phyloP scores from a whole-genome alignment of 345 rosid species.

The Lepidium sativum region DNA sequence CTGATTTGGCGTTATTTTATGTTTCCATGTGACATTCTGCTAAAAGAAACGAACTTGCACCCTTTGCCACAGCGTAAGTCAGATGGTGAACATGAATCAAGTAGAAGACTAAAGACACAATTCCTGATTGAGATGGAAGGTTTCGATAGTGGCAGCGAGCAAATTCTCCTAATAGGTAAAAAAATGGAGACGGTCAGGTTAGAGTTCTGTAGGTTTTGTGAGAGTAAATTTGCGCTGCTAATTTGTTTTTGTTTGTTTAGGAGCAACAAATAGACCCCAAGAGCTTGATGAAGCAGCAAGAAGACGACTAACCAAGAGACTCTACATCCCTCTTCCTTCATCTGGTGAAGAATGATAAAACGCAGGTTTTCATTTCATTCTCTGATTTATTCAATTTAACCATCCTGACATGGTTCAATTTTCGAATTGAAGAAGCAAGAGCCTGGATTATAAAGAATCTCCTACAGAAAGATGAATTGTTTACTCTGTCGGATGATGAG shows the following conservation, averaged over 20 bases:
- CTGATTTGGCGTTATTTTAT: constrained; percentile 13
- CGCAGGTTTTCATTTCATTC: constrained; percentile 3
- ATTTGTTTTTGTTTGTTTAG: constrained; percentile 31
- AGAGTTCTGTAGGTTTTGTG: constrained; percentile 1
- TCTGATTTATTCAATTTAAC: neutral
- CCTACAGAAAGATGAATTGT: constrained; percentile 80
- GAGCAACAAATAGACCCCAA: constrained; percentile 98
- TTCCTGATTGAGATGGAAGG: constrained; percentile 99
- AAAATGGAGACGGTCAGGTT: neutral
- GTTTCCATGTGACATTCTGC: constrained; percentile 5
- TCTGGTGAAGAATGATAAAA: constrained; percentile 41
- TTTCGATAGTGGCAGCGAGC: constrained; percentile 80
- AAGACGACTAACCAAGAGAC: constrained; percentile 87
- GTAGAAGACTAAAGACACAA: constrained; percentile 92
- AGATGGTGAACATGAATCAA: constrained; percentile 96
- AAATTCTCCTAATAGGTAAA: constrained; percentile 89
- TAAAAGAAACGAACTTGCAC: neutral
- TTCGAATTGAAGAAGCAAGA: constrained; percentile 66
- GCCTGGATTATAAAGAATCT: constrained; percentile 85
- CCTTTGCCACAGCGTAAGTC: constrained; percentile 76
- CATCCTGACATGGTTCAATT: constrained; percentile 16
- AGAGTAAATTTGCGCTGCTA: neutral
- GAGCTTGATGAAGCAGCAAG: constrained; percentile 99
- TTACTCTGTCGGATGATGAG: constrained; percentile 66
- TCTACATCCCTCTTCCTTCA: constrained; percentile 91